These are phyloP conservation scores for Candida cerambycidarum DNA, from an alignment of 805 yeast species.

Conservation along the genomic window DNA sequence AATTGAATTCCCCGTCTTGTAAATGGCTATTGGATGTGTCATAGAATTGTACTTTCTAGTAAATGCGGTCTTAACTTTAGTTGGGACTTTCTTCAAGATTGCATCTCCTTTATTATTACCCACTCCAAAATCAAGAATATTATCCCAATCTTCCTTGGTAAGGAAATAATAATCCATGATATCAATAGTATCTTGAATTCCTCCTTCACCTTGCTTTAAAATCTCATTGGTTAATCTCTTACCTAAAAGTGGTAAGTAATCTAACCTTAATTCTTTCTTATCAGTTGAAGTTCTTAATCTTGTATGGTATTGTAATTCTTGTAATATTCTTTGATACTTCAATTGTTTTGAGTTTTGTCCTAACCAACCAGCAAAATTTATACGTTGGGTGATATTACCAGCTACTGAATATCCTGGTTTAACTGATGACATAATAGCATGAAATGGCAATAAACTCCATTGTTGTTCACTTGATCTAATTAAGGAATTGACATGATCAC, in stretches of 20 bases:
- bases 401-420: conserved; percentile 73
- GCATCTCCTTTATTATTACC: conserved; percentile 49
- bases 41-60: conserved; percentile 78
- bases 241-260: conserved; percentile 67
- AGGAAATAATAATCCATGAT: conserved; percentile 82
- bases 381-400: conserved; percentile 67
- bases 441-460: conserved; percentile 91
- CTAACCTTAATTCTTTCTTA: conserved; percentile 69
- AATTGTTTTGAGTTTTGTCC: conserved; percentile 86
- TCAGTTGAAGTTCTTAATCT: conserved; percentile 78
- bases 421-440: conserved; percentile 83
- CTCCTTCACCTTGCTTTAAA: conserved; percentile 53
- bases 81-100: conserved; percentile 60
- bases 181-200: conserved; percentile 63
- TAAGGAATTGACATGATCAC: conserved; percentile 76
- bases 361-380: conserved; percentile 80
- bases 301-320: conserved; percentile 86
- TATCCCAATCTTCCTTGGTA: conserved; percentile 92
- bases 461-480: conserved; percentile 91
- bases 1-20: conserved; percentile 66
- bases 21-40: conserved; percentile 83
- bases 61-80: conserved; percentile 80
- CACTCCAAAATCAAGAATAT: conserved; percentile 76
- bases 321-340: conserved; percentile 76
- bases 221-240: conserved; percentile 61